Percentiles rank a stretch among this genome's conserved stretches.
Conservation (phyloP, 2,329 filamentous ascomycete species). For the Ophidiomyces ophidiicola region DNA sequence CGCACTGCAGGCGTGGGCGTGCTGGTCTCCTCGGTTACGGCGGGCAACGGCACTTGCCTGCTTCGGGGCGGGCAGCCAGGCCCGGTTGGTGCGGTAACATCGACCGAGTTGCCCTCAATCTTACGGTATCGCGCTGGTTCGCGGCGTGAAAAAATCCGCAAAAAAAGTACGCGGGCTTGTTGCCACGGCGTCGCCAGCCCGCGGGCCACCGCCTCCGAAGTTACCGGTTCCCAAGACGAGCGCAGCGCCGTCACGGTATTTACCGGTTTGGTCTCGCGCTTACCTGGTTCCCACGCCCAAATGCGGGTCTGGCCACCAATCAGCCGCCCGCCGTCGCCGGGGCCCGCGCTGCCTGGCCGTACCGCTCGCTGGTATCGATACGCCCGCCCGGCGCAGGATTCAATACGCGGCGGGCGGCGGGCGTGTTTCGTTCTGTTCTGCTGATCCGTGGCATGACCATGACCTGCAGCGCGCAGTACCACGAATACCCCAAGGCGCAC, state of each 20-base stretch:
- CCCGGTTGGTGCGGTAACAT: neutral
- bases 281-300: slow-evolving; percentile 1
- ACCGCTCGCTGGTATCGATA: too few relatives aligned
- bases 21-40: too few relatives aligned
- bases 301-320: slow-evolving; percentile 8
- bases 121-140: too few relatives aligned
- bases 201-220: slow-evolving; percentile 4
- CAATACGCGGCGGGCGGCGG: neutral
- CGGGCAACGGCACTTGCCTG: too few relatives aligned
- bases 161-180: neutral
- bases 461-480: slow-evolving; percentile 8
- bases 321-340: neutral
- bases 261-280: slow-evolving; percentile 7
- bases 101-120: too few relatives aligned
- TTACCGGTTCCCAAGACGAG: neutral
- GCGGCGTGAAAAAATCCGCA: neutral
- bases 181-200: neutral
- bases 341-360: too few relatives aligned
- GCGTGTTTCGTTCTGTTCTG: slow-evolving; percentile 6
- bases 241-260: neutral
- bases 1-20: too few relatives aligned
- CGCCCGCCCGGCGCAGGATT: too few relatives aligned
- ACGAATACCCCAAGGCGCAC: slow-evolving; percentile 5
- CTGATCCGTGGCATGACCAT: slow-evolving; percentile 7
- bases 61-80: too few relatives aligned